Evolutionary conservation across 306 rosid species (phyloP).

Genomic region (Arachis stenosperma): DNA sequence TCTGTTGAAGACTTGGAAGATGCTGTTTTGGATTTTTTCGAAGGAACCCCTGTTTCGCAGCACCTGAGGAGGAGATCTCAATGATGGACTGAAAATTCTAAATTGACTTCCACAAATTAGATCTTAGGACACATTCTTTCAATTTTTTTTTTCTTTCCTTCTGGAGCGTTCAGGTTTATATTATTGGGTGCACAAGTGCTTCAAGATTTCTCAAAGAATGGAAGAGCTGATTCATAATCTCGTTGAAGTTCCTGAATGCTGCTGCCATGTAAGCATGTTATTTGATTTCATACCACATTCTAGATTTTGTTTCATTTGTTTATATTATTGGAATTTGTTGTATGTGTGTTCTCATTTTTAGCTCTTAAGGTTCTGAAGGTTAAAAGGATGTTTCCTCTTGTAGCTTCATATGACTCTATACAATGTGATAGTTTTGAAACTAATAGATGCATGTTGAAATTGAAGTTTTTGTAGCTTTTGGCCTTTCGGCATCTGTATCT

Average conservation of each 20-base stretch:
- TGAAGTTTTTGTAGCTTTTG: constrained; percentile 27
- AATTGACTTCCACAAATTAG: constrained; percentile 57
- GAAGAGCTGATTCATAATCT: constrained; percentile 32
- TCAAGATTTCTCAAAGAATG: constrained; percentile 41
- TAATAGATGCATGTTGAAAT: constrained; percentile 46
- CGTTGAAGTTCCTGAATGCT: constrained; percentile 67
- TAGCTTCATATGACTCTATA: constrained; percentile 54
- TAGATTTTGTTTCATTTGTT: constrained; percentile 76
- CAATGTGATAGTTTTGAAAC: constrained; percentile 51
- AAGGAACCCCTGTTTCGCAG: constrained; percentile 75
- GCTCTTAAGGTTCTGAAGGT: constrained; percentile 37
- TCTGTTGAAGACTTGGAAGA: constrained; percentile 86
- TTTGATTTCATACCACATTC: constrained; percentile 63
- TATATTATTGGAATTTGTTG: constrained; percentile 73
- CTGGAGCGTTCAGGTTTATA: constrained; percentile 69
- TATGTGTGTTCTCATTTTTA: constrained; percentile 50
- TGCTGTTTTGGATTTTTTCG: constrained; percentile 91
- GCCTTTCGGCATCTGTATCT: constrained; percentile 38
- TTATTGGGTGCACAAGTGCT: constrained; percentile 46
- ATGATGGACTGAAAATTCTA: constrained; percentile 44
- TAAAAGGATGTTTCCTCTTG: constrained; percentile 50
- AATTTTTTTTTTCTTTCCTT: constrained; percentile 72
- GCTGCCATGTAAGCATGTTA: constrained; percentile 87
- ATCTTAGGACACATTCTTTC: constrained; percentile 82
- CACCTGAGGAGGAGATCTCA: constrained; percentile 85